Evolutionary conservation across 108 stramenopile species (phyloP).

Genomic region (Fistulifera solaris): DNA sequence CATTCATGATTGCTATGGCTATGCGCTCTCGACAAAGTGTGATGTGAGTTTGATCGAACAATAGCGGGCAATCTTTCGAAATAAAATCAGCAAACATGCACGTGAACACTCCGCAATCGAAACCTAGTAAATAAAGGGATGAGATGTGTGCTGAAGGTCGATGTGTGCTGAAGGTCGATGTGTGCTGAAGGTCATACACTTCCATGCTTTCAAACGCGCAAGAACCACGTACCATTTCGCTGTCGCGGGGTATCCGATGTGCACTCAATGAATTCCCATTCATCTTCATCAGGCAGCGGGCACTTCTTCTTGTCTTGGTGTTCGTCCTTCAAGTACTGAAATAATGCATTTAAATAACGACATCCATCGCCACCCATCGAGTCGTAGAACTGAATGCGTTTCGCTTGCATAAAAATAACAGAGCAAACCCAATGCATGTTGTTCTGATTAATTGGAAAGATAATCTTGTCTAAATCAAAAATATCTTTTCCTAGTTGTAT

Average conservation of each 20-base stretch:
- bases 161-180: too few relatives aligned
- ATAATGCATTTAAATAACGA: constrained; percentile 49
- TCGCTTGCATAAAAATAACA: constrained; percentile 82
- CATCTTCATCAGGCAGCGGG: constrained; percentile 46
- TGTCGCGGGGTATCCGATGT: constrained; percentile 59
- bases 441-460: constrained; percentile 84
- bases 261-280: constrained; percentile 64
- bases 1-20: constrained; percentile 76
- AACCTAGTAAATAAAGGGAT: constrained; percentile 26
- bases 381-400: constrained; percentile 75
- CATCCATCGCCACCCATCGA: constrained; percentile 51
- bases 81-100: constrained; percentile 86
- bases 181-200: too few relatives aligned
- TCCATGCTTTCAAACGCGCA: too few relatives aligned
- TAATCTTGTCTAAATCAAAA: constrained; percentile 83
- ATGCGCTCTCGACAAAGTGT: constrained; percentile 77
- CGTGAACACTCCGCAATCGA: constrained; percentile 87
- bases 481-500: constrained; percentile 63
- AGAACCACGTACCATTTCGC: constrained; percentile 52
- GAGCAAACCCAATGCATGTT: constrained; percentile 91
- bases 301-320: constrained; percentile 61
- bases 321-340: constrained; percentile 81
- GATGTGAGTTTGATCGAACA: constrained; percentile 68
- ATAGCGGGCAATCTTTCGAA: constrained; percentile 58
- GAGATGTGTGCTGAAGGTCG: not conserved